These are phyloP conservation scores for Pseudogymnoascus sp. DNA, from an alignment of 2,329 filamentous ascomycete genomes.

Conservation along the genomic window DNA sequence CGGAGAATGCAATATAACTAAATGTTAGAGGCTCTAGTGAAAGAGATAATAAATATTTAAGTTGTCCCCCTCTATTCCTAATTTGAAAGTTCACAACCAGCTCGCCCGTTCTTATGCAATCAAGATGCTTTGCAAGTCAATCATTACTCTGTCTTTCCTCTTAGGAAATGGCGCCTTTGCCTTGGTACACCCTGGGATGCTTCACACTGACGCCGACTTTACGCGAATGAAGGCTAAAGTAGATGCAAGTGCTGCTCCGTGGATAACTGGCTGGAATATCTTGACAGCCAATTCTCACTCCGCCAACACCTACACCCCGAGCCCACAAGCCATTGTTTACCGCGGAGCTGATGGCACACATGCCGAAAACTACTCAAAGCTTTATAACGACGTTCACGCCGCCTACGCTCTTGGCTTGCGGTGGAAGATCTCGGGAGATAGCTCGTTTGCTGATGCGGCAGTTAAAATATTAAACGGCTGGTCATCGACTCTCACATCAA, in stretches of 20 bases:
- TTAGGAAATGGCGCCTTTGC: conserved; percentile 6
- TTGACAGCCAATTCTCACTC: conserved; percentile 27
- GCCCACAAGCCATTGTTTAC: conserved; percentile 28
- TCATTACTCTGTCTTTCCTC: neutral
- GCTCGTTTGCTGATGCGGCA: conserved; percentile 32
- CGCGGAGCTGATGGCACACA: conserved; percentile 27
- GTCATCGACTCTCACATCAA: conserved; percentile 28
- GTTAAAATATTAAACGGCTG: conserved; percentile 34
- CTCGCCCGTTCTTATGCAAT: neutral
- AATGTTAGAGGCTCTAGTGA: neutral
- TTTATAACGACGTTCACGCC: conserved; percentile 31
- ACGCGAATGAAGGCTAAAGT: conserved; percentile 34
- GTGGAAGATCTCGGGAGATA: conserved; percentile 35
- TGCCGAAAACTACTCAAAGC: conserved; percentile 29
- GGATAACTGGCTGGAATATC: conserved; percentile 30
- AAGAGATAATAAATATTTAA: neutral
- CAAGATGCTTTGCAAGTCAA: neutral
- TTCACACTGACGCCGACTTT: conserved; percentile 34
- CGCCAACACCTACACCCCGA: conserved; percentile 25
- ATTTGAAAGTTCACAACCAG: neutral
- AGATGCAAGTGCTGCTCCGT: conserved; percentile 28
- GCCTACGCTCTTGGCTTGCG: conserved; percentile 34
- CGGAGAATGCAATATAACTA: neutral
- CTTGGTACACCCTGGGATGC: conserved; percentile 29
- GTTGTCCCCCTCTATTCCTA: neutral